Conservation (phyloP, 1,284 basidiomycete genomes). For the Sphaerobolus stellatus region DNA sequence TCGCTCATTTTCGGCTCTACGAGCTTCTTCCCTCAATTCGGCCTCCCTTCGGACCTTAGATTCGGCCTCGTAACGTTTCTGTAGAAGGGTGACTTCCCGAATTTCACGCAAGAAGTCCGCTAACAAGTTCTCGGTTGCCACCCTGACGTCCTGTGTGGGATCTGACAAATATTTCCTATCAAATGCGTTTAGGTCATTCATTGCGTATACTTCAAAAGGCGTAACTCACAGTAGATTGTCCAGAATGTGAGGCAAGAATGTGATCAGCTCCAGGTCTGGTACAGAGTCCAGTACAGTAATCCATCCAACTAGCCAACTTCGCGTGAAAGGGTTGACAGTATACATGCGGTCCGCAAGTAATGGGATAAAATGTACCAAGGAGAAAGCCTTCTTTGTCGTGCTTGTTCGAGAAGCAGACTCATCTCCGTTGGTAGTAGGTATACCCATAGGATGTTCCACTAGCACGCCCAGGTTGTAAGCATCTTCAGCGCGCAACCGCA, state of each 20-base stretch:
- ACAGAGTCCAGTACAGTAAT: conserved; percentile 95
- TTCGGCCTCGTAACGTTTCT: conserved; percentile 60
- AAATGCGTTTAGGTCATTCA: conserved; percentile 12
- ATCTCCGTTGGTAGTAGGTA: conserved; percentile 36
- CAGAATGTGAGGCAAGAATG: conserved; percentile 92
- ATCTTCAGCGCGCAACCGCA: conserved; percentile 39
- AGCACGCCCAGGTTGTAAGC: conserved; percentile 54
- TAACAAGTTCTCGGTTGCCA: conserved; percentile 88
- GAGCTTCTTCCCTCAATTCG: conserved; percentile 41
- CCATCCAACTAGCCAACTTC: conserved; percentile 97
- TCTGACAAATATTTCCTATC: conserved; percentile 92
- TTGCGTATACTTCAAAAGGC: neutral
- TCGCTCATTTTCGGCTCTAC: conserved; percentile 41
- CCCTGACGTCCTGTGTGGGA: conserved; percentile 89
- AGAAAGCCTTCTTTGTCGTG: conserved; percentile 69
- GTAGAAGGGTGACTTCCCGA: conserved; percentile 76
- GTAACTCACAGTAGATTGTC: conserved; percentile 86
- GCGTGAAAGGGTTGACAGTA: conserved; percentile 92
- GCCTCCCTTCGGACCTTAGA: conserved; percentile 40
- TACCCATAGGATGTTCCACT: conserved; percentile 61
- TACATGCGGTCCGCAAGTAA: conserved; percentile 91
- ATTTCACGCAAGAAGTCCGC: conserved; percentile 94
- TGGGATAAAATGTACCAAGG: conserved; percentile 92
- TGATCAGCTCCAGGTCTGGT: conserved; percentile 93
- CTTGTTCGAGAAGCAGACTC: conserved; percentile 40